These are phyloP conservation scores for Porphyrellus cyaneotinctus DNA, from an alignment of 768 basidiomycete species.

Conservation along the genomic window DNA sequence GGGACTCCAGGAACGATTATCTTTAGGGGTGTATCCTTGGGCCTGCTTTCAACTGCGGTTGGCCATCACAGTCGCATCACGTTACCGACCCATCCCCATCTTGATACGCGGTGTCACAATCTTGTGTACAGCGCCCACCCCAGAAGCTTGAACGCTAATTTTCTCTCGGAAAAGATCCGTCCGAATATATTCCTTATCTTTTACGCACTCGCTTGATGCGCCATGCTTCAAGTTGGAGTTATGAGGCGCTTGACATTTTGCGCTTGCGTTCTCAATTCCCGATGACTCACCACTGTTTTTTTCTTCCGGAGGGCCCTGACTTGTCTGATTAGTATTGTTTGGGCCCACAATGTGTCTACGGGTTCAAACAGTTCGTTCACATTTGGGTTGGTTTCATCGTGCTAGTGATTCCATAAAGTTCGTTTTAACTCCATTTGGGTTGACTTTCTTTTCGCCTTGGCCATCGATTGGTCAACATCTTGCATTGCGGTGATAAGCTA, in stretches of 20 bases:
- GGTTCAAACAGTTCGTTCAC: background rate
- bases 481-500: no score
- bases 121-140: background rate
- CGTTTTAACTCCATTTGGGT: background rate
- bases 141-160: background rate
- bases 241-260: background rate
- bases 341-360: background rate
- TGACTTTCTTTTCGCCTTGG: background rate
- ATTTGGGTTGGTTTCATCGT: background rate
- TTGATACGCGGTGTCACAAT: background rate
- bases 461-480: background rate
- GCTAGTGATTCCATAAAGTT: background rate
- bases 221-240: background rate
- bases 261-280: background rate
- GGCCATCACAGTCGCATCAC: background rate
- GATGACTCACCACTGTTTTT: background rate
- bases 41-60: background rate
- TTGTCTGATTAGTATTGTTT: background rate
- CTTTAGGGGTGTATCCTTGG: background rate
- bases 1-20: no score
- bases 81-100: background rate
- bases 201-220: background rate
- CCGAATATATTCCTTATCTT: conserved; percentile 11
- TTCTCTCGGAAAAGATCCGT: conserved; percentile 26
- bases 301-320: background rate